phyloP scores from a whole-genome alignment of 179 eudicot genomes.

The Sideroxylon spinosum region DNA sequence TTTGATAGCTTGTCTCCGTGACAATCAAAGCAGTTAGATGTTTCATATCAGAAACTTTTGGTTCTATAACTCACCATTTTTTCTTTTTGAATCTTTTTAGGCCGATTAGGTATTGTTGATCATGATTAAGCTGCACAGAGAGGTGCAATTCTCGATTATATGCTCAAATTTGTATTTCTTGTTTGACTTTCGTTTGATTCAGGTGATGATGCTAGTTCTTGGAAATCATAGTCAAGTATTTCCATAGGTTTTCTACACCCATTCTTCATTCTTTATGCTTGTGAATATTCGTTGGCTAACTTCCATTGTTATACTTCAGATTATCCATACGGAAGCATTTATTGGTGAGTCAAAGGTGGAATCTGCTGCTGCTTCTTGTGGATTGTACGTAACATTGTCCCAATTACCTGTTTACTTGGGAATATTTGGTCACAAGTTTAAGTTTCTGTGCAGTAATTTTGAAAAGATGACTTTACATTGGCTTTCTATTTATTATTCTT shows the following conservation, averaged over 20 bases:
- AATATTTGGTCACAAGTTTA: neutral
- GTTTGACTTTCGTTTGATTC: neutral
- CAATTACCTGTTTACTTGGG: neutral
- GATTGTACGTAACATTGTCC: slow-evolving; percentile 49
- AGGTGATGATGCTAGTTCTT: neutral
- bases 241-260: neutral
- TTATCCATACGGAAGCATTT: slow-evolving; percentile 82
- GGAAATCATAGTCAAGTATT: neutral
- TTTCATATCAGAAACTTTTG: neutral
- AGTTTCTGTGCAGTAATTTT: neutral
- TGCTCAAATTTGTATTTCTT: neutral
- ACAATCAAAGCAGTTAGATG: neutral
- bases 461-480: slow-evolving; percentile 1
- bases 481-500: neutral
- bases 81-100: slow-evolving; percentile 30
- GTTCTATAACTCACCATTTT: slow-evolving; percentile 9
- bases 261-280: slow-evolving; percentile 10
- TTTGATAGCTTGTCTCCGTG: neutral
- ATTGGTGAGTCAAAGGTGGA: slow-evolving; percentile 90
- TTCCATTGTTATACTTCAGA: slow-evolving; percentile 29
- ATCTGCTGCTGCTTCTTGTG: slow-evolving; percentile 95
- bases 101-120: slow-evolving; percentile 87
- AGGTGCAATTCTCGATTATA: slow-evolving; percentile 42
- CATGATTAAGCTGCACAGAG: slow-evolving; percentile 97
- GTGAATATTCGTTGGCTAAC: slow-evolving; percentile 12